These are phyloP conservation scores for Kandelia obovata DNA, from an alignment of 345 rosid genomes.

Conservation along the genomic window DNA sequence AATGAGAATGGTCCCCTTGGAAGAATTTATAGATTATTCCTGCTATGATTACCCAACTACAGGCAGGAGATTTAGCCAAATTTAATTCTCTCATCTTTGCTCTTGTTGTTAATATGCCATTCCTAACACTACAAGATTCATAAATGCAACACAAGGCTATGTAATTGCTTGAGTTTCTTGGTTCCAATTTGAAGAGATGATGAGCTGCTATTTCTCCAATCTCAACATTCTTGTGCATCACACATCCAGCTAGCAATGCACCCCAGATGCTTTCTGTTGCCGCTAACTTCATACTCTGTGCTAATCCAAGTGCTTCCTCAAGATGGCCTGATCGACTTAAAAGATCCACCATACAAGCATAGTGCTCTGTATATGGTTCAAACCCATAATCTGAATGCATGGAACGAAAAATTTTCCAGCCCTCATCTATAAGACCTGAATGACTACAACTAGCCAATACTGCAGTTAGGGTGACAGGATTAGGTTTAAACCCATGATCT, in stretches of 20 bases:
- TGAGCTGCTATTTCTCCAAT: constrained; percentile 27
- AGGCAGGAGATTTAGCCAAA: constrained; percentile 22
- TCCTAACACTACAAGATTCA: constrained; percentile 13
- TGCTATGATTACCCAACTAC: constrained; percentile 20
- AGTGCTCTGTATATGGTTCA: constrained; percentile 14
- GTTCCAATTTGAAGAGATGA: constrained; percentile 27
- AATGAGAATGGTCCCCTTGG: constrained; percentile 20
- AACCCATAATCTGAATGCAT: constrained; percentile 12
- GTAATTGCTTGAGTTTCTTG: constrained; percentile 24
- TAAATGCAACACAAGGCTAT: constrained; percentile 24
- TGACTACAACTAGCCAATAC: constrained; percentile 26
- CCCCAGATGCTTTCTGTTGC: constrained; percentile 28
- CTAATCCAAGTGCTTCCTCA: constrained; percentile 19
- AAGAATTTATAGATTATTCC: constrained; percentile 21
- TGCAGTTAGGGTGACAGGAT: constrained; percentile 23
- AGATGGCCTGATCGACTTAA: constrained; percentile 20
- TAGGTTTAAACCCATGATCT: constrained; percentile 19
- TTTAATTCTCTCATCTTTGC: constrained; percentile 22
- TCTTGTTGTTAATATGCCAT: constrained; percentile 12
- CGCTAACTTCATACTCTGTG: constrained; percentile 2
- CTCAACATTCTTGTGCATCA: constrained; percentile 19
- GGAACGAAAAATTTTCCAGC: constrained; percentile 17
- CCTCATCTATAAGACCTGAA: constrained; percentile 25
- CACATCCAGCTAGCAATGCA: constrained; percentile 25
- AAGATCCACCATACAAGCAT: constrained; percentile 21